Conservation (phyloP, 495 filamentous ascomycete genomes). For the Aspergillus asperescens region DNA sequence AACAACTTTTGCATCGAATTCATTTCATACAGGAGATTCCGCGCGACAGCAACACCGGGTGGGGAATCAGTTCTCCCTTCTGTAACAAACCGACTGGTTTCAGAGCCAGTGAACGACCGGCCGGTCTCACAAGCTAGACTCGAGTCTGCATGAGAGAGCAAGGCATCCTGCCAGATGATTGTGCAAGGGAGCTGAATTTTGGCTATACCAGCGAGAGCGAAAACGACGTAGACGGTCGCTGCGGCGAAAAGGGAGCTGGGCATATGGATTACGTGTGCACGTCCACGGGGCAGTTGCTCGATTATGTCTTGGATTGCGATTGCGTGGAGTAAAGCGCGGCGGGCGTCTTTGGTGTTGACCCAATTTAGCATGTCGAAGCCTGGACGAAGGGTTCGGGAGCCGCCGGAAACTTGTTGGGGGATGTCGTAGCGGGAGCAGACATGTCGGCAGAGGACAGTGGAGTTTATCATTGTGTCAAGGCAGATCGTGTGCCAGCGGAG, state of each 20-base stretch:
- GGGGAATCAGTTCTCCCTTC: constrained; percentile 21
- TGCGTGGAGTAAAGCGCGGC: constrained; percentile 43
- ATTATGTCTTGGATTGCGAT: constrained; percentile 47
- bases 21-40: constrained; percentile 46
- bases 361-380: constrained; percentile 39
- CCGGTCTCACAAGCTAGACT: constrained; percentile 25
- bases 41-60: constrained; percentile 20
- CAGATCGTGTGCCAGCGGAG: constrained; percentile 48
- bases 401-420: constrained; percentile 36
- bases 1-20: constrained; percentile 49
- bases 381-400: constrained; percentile 19
- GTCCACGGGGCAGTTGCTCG: constrained; percentile 43
- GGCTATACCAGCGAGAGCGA: constrained; percentile 34
- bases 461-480: constrained; percentile 42
- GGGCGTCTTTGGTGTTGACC: constrained; percentile 37
- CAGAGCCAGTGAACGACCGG: constrained; percentile 25
- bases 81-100: constrained; percentile 35
- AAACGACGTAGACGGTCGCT: constrained; percentile 40
- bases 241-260: constrained; percentile 44
- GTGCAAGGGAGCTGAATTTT: constrained; percentile 36
- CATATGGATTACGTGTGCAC: constrained; percentile 45
- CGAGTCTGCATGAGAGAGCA: constrained; percentile 35
- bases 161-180: constrained; percentile 42
- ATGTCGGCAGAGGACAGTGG: constrained; percentile 36
- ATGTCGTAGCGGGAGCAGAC: constrained; percentile 41